A percentile compares a stretch with the other conserved stretches of the same genome.
Evolutionary conservation across 2,329 filamentous ascomycete species (phyloP).

Genomic region (Fusarium temperatum): DNA sequence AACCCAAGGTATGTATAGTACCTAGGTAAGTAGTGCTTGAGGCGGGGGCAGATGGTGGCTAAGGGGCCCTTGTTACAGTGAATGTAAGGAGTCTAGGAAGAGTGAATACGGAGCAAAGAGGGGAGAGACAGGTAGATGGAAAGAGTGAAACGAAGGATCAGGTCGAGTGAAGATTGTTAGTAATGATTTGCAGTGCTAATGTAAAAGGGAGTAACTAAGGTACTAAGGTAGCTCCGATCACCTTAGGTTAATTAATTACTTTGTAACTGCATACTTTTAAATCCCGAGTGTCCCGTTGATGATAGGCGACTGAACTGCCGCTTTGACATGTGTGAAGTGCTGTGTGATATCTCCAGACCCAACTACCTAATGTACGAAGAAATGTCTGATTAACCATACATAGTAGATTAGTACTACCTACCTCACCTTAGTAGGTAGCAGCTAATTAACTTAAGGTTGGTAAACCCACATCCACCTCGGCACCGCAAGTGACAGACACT

Average conservation of each 20-base stretch:
- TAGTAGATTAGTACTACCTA: neutral
- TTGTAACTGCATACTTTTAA: neutral
- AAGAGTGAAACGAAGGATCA: neutral
- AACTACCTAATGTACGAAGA: neutral
- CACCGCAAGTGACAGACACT: neutral
- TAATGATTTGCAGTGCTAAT: neutral
- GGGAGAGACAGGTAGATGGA: neutral
- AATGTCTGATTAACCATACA: neutral
- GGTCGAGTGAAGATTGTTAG: neutral
- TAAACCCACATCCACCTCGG: conserved; percentile 1
- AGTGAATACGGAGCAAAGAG: neutral
- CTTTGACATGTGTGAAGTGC: neutral
- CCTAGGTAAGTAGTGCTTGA: neutral
- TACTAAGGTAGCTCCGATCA: neutral
- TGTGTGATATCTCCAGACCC: neutral
- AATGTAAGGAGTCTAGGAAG: neutral
- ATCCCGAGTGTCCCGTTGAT: neutral
- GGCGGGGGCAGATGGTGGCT: conserved; percentile 25
- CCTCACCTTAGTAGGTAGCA: neutral
- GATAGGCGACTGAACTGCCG: neutral
- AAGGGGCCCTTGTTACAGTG: conserved; percentile 13
- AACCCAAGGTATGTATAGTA: neutral
- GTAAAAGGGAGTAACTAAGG: neutral
- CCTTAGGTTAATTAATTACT: neutral
- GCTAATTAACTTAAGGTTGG: neutral